A percentile compares a stretch with the other conserved stretches of the same genome.
These are phyloP conservation scores for Hymenoscyphus fructigenus DNA, from an alignment of 2,329 filamentous ascomycete genomes.

Conservation along the genomic window DNA sequence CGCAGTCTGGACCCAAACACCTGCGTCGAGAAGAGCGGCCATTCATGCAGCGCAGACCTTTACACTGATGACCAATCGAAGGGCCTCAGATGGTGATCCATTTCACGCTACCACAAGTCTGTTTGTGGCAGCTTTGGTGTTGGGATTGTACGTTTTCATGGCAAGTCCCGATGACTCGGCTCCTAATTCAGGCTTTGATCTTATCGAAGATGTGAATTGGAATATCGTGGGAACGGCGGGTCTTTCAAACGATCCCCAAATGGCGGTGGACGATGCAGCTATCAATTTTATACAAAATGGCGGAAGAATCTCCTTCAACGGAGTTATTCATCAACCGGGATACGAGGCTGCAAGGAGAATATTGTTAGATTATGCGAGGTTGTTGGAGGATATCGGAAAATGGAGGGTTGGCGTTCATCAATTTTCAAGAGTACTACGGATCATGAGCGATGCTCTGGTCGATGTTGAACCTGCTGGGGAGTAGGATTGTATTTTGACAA, in stretches of 20 bases:
- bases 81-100: constrained; percentile 51
- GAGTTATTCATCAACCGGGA: constrained; percentile 47
- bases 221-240: constrained; percentile 45
- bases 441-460: constrained; percentile 52
- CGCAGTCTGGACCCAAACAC: constrained; percentile 49
- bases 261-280: constrained; percentile 34
- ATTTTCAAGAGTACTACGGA: constrained; percentile 51
- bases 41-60: constrained; percentile 53
- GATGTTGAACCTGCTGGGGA: constrained; percentile 33
- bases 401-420: constrained; percentile 47
- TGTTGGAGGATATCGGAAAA: constrained; percentile 52
- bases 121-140: constrained; percentile 50
- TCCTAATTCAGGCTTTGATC: constrained; percentile 39
- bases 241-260: constrained; percentile 33
- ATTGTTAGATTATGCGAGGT: constrained; percentile 50
- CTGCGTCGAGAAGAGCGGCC: constrained; percentile 48
- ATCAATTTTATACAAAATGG: constrained; percentile 49
- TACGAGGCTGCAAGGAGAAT: constrained; percentile 52
- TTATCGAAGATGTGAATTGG: constrained; percentile 52
- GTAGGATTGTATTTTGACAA: constrained; percentile 6
- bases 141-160: constrained; percentile 53
- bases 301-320: constrained; percentile 47
- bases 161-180: constrained; percentile 14
- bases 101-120: constrained; percentile 50
- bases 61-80: constrained; percentile 49